Evolutionary conservation across 208 protist genomes (phyloP), one percentile per base, ranked within the genome.

Genomic region (Trypanosomatidae sp.): DNA sequence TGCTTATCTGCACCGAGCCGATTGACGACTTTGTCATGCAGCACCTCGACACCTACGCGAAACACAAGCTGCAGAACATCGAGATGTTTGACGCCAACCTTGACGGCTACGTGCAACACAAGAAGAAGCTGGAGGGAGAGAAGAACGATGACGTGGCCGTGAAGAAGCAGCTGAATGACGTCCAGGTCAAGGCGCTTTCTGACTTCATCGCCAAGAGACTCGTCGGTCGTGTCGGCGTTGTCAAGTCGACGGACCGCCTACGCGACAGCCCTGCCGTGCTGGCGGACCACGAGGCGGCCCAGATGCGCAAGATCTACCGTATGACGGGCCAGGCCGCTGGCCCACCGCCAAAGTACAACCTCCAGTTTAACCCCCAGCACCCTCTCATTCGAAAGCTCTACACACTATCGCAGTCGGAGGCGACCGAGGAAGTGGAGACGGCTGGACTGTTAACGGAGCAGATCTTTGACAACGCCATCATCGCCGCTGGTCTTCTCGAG

Each of bases 21-120:
- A 90, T 99, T 47, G 98, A 99, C 77, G 98, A 99, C 62, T 98
- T 99, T 90, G 98, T 99, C 22, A 94, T 99, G 86, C 85, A 95
- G 67, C 94, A 99, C 76, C 80, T 99, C 6, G 88, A 95, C 49
- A 92, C 91, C 30, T 98, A 98, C 69, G 88, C 90, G 49, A 98
- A 97, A 76, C 96, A 98, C 82, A 97, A 93, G 74, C 85, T 99
- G 56, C 89, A 96, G 76, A 96, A 95, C 79, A 93, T 96, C 83
- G 94, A 98, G 71, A 94, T 95, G 88, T 95, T 89, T 71, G 92
- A 98, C 76, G 88, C 92, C 55, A 85, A 72, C 70, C 66, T 95
- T 52, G 95, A 98, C 74, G 92, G 92, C 62, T 91, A 94, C 76
- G 92, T 96, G 71, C 89, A 97, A 76, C 86, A 97, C 80, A 91